phyloP scores from a whole-genome alignment of 2,329 filamentous ascomycete genomes.

The Penicillium sclerotigenum region DNA sequence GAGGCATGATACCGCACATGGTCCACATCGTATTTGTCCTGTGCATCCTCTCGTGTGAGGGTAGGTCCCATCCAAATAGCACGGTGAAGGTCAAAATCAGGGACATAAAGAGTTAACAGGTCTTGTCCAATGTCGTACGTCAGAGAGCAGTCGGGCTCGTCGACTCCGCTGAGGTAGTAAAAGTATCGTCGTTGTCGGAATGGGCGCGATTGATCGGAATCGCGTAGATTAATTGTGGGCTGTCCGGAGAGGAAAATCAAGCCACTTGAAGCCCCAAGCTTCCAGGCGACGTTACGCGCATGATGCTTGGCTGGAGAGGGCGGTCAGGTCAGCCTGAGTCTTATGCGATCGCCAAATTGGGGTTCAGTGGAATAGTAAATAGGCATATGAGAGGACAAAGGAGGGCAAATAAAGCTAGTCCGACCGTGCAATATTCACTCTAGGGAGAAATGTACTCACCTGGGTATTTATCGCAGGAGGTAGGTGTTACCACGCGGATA shows the following conservation, averaged over 20 bases:
- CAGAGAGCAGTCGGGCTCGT: slow-evolving; percentile 54
- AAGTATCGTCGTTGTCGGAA: slow-evolving; percentile 63
- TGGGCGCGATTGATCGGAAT: slow-evolving; percentile 56
- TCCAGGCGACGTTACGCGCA: slow-evolving; percentile 45
- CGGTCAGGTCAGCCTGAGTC: slow-evolving; percentile 10
- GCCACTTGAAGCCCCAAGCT: slow-evolving; percentile 44
- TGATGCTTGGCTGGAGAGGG: slow-evolving; percentile 47
- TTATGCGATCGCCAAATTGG: slow-evolving; percentile 7
- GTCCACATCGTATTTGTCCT: slow-evolving; percentile 65
- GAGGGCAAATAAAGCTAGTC: neutral
- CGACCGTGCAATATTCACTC: slow-evolving; percentile 3
- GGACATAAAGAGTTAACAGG: slow-evolving; percentile 69
- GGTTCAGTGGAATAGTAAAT: neutral
- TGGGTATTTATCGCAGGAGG: slow-evolving; percentile 42
- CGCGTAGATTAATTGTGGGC: slow-evolving; percentile 50
- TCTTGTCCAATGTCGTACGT: slow-evolving; percentile 60
- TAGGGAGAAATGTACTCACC: slow-evolving; percentile 26
- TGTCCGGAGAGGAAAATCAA: slow-evolving; percentile 58
- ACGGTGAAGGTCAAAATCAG: slow-evolving; percentile 58
- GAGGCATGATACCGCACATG: slow-evolving; percentile 59
- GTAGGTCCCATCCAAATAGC: slow-evolving; percentile 46
- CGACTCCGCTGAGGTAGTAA: slow-evolving; percentile 57
- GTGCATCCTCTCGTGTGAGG: slow-evolving; percentile 54
- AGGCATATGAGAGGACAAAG: slow-evolving; percentile 1
- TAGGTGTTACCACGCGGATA: slow-evolving; percentile 31